These are phyloP conservation scores for Ophidiomyces ophidiicola DNA, from an alignment of 2,329 filamentous ascomycete species.

Conservation along the genomic window DNA sequence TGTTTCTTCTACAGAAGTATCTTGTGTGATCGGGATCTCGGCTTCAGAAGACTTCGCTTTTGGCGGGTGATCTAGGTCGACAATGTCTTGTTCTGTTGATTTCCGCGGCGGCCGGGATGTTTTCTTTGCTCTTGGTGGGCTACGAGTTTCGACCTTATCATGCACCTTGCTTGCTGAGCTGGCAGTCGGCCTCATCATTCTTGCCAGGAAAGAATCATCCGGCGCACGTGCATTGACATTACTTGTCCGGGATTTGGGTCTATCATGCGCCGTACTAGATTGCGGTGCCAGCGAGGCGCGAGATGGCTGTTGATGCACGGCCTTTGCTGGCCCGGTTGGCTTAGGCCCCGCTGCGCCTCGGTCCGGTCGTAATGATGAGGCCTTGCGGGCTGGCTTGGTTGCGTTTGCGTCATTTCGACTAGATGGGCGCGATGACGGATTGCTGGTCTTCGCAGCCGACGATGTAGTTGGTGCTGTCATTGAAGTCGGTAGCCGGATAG, in stretches of 20 bases:
- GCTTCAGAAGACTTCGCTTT: constrained; percentile 9
- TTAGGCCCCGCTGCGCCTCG: constrained; percentile 16
- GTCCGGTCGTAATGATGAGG: constrained; percentile 16
- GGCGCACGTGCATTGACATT: constrained; percentile 26
- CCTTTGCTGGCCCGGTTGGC: constrained; percentile 12
- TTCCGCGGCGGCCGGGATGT: constrained; percentile 2
- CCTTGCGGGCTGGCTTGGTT: constrained; percentile 23
- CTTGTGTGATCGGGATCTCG: too few relatives aligned
- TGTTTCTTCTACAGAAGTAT: too few relatives aligned
- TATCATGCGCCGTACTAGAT: constrained; percentile 16
- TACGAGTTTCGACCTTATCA: constrained; percentile 35
- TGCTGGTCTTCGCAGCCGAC: constrained; percentile 26
- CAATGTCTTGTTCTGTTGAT: background rate
- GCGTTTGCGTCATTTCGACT: constrained; percentile 19
- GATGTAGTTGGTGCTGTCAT: constrained; percentile 32
- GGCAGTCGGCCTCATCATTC: constrained; percentile 42
- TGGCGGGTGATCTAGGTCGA: constrained; percentile 1
- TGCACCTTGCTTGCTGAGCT: constrained; percentile 40
- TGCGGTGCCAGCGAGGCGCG: constrained; percentile 18
- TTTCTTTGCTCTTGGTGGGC: constrained; percentile 23
- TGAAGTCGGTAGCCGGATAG: constrained; percentile 31
- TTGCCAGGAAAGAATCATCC: constrained; percentile 38
- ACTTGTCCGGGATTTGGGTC: constrained; percentile 33
- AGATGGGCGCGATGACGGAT: constrained; percentile 18
- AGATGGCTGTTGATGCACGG: constrained; percentile 21